A percentile compares a stretch with the other conserved stretches of the same genome.
These are phyloP conservation scores for Narthecium ossifragum DNA, from an alignment of 106 monocot genomes.

Conservation along the genomic window DNA sequence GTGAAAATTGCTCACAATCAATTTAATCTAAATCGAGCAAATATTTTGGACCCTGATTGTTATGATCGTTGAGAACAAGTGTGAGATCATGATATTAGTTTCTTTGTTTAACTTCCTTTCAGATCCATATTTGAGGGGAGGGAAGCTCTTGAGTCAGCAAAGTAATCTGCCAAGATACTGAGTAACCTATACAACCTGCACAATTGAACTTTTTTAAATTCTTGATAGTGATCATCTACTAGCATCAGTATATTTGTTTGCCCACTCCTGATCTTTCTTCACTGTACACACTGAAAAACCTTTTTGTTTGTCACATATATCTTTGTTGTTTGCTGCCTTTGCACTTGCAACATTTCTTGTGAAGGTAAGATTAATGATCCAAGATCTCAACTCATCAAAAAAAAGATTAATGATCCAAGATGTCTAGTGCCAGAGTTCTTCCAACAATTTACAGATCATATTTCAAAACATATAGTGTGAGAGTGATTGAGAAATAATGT, in stretches of 20 bases:
- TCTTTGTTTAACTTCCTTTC: conserved; percentile 7
- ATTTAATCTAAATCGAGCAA: too few species aligned
- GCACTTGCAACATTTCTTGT: conserved; percentile 38
- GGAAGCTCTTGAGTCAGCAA: conserved; percentile 42
- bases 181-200: conserved; percentile 7
- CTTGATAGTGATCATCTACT: background rate
- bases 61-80: too few species aligned
- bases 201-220: too few species aligned
- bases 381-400: too few species aligned
- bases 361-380: conserved; percentile 31
- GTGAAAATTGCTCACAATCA: too few species aligned
- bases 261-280: background rate
- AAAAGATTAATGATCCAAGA: too few species aligned
- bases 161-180: conserved; percentile 55
- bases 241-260: background rate
- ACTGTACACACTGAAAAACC: background rate
- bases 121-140: conserved; percentile 64
- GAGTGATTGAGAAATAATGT: too few species aligned
- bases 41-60: too few species aligned
- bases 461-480: background rate
- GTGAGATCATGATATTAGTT: too few species aligned
- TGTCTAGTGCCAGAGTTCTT: too few species aligned
- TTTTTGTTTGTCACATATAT: conserved; percentile 27
- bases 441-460: background rate
- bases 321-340: conserved; percentile 53